Conservation (phyloP, 2,329 filamentous ascomycete genomes). For the Colletotrichum plurivorum region DNA sequence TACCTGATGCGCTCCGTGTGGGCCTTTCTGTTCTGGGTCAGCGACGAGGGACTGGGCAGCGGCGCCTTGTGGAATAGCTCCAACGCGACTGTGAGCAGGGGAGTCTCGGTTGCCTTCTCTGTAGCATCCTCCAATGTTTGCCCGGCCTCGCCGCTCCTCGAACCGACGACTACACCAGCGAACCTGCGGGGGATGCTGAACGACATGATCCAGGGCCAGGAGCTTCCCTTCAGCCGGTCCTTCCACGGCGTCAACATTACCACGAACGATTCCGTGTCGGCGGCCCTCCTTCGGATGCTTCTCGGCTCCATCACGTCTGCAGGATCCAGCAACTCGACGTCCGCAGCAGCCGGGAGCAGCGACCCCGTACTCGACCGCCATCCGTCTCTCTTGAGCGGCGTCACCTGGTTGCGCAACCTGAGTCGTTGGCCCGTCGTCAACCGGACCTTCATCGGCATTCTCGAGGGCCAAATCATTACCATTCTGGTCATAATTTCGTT, state of each 20-base stretch:
- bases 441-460: slow-evolving; percentile 81
- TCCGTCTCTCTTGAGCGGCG: slow-evolving; percentile 69
- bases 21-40: slow-evolving; percentile 95
- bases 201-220: slow-evolving; percentile 47
- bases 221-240: slow-evolving; percentile 46
- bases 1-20: slow-evolving; percentile 93
- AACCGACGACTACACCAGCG: slow-evolving; percentile 45
- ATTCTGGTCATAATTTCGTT: slow-evolving; percentile 92
- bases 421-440: slow-evolving; percentile 83
- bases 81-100: slow-evolving; percentile 33
- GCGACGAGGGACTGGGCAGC: slow-evolving; percentile 77
- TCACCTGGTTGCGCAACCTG: slow-evolving; percentile 69
- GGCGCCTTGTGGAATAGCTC: slow-evolving; percentile 42
- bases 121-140: slow-evolving; percentile 48
- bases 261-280: slow-evolving; percentile 50
- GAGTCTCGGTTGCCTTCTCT: slow-evolving; percentile 35
- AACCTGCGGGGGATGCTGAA: slow-evolving; percentile 53
- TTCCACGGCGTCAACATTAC: slow-evolving; percentile 51
- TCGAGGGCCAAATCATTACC: slow-evolving; percentile 96
- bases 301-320: slow-evolving; percentile 46
- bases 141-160: slow-evolving; percentile 53
- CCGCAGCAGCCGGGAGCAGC: slow-evolving; percentile 22
- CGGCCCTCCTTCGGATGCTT: slow-evolving; percentile 48
- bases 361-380: slow-evolving; percentile 43
- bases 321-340: slow-evolving; percentile 34